Evolutionary conservation across 2,329 filamentous ascomycete species (phyloP).

Genomic region (Sporothrix phasma): DNA sequence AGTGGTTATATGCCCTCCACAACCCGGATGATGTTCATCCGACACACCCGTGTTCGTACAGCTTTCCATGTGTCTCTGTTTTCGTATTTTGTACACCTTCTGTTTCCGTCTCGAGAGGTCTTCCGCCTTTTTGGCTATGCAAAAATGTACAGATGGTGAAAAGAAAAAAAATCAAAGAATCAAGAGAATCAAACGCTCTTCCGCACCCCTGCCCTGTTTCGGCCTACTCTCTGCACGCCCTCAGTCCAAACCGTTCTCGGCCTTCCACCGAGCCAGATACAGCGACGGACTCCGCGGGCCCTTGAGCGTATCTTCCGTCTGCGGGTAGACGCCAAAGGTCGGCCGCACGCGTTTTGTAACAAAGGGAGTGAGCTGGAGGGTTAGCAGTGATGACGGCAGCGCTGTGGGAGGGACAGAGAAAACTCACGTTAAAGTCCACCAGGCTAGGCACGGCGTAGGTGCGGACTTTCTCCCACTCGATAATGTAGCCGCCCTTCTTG

Average conservation of each 20-base stretch:
- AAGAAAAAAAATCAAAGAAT: background rate
- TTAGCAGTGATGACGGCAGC: too few relatives aligned
- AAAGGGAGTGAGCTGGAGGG: slow-evolving; percentile 65
- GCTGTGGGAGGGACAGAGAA: too few relatives aligned
- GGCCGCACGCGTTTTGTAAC: slow-evolving; percentile 52
- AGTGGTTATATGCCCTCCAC: background rate
- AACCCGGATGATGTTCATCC: background rate
- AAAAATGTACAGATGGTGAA: background rate
- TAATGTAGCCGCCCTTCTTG: slow-evolving; percentile 69
- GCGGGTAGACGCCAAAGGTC: slow-evolving; percentile 30
- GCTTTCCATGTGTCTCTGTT: background rate
- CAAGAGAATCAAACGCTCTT: slow-evolving; percentile 12
- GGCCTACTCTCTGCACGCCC: background rate
- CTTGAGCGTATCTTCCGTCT: slow-evolving; percentile 40
- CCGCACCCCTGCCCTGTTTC: background rate
- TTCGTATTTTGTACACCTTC: background rate
- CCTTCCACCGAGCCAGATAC: slow-evolving; percentile 58
- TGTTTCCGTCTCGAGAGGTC: background rate
- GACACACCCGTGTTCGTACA: background rate
- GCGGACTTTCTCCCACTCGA: slow-evolving; percentile 81
- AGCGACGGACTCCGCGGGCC: slow-evolving; percentile 52
- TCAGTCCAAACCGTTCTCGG: slow-evolving; percentile 52
- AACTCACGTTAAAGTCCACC: slow-evolving; percentile 56
- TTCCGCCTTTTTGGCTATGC: background rate
- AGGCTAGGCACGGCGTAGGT: slow-evolving; percentile 70